Evolutionary conservation across 805 yeast genomes (phyloP).

Genomic region (Lachancea fermentati): DNA sequence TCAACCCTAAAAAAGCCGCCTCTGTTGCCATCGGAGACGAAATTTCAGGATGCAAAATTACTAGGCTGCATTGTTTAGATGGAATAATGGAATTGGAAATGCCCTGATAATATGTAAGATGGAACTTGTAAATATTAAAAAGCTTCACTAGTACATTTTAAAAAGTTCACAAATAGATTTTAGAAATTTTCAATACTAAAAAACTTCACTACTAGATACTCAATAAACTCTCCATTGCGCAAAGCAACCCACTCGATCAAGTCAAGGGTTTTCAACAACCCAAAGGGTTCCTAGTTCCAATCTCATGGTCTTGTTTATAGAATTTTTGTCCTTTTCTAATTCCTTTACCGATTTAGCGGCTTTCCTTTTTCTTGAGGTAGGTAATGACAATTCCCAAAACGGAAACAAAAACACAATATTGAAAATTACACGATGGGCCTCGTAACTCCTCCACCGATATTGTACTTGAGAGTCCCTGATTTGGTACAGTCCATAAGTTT

Average conservation of each 20-base stretch:
- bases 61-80: conserved; percentile 40
- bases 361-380: neutral
- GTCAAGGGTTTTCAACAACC: too few species aligned
- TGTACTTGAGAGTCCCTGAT: neutral
- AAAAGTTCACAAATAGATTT: too few species aligned
- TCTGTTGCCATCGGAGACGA: conserved; percentile 41
- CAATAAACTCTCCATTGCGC: too few species aligned
- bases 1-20: conserved; percentile 21
- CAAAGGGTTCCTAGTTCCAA: too few species aligned
- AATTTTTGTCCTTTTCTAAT: too few species aligned
- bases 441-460: neutral
- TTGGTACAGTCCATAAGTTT: neutral
- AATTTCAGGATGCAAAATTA: conserved; percentile 36
- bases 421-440: neutral
- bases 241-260: too few species aligned
- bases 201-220: too few species aligned
- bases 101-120: neutral
- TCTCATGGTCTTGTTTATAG: too few species aligned
- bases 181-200: too few species aligned
- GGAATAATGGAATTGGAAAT: conserved; percentile 34
- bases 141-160: too few species aligned
- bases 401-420: conserved; percentile 4
- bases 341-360: too few species aligned
- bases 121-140: neutral
- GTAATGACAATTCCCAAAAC: conserved; percentile 3